Evolutionary conservation across 169 alveolate genomes (phyloP), one percentile per base, ranked within the genome.

Genomic region (Cryptosporidium canis): DNA sequence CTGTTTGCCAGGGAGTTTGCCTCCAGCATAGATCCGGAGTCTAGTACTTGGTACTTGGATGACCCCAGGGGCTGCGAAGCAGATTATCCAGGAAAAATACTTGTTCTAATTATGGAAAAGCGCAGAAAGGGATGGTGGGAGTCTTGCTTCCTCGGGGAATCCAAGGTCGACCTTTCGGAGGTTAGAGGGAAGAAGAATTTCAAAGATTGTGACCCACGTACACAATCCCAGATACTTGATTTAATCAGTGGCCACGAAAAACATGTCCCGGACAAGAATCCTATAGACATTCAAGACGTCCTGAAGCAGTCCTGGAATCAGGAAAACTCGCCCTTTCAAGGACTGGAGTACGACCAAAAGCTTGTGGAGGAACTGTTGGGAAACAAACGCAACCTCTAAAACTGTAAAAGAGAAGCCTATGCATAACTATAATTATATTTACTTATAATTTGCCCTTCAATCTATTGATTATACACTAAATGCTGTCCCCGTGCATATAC

Each of bases 271-370:
- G 18, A 24, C 14, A 27, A 7, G n/a, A 9, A 47, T 14, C 16
- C 12, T 37, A 2, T 48, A 16, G 47, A 70, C 35, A 70, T 70
- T 18, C 39, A 29, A 4, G 24, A 70, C 3, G 27, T 70, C 21
- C 7, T 77, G 16, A 61, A 77, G 11, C 27, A 77, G 44, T 29
- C 87, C 18, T 77, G 87, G 87, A 61, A 77, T 44, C 27, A 55
- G n/a, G 63, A 77, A 27, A 77, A 77, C 37, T 77, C 87, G 4
- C 87, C 71, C n/a, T 77, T 77, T 77, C 33, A 77, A n/a, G 87
- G 87, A 33, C 31, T 61, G 3, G 35, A 55, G 61, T 77, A 77
- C 16, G 77, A 77, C 31, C 72, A 71, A 31, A 41, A 77, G 41
- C 44, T 77, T 21, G 72, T 77, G 53, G 37, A 61, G 31, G n/a